phyloP scores from a whole-genome alignment of 345 rosid species.

The Lenwebbia sp. region DNA sequence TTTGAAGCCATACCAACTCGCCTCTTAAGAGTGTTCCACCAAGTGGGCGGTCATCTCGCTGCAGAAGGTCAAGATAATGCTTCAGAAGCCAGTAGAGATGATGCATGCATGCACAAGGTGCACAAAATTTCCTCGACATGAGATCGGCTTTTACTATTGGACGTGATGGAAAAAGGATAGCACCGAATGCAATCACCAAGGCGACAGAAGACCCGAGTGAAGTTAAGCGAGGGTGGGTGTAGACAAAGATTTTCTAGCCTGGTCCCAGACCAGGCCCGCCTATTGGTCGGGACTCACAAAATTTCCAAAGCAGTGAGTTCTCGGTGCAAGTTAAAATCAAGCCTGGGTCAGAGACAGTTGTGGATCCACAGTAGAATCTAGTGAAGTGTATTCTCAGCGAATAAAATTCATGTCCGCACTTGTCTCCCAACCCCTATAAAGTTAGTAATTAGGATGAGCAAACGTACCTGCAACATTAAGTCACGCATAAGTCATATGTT shows the following conservation, averaged over 20 bases:
- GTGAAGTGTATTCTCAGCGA: not conserved
- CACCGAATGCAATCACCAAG: not conserved
- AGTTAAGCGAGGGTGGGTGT: not conserved
- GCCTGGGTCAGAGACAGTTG: not conserved
- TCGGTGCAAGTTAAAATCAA: not conserved
- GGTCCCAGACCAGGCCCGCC: not conserved
- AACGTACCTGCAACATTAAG: not conserved
- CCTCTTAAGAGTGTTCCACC: not conserved
- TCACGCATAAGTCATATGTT: not conserved
- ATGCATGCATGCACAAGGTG: not conserved
- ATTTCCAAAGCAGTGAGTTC: not conserved
- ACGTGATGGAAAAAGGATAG: not conserved
- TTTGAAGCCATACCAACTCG: not conserved
- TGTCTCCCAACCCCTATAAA: not conserved
- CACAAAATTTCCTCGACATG: not conserved
- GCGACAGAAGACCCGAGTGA: not conserved
- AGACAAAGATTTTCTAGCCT: not conserved
- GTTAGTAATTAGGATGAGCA: not conserved
- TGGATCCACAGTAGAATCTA: not conserved
- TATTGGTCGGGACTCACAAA: not conserved
- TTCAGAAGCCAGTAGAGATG: not conserved
- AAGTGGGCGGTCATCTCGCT: not conserved
- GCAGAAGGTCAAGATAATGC: not conserved
- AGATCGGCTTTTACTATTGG: not conserved
- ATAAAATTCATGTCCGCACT: not conserved